phyloP scores from a whole-genome alignment of 2,329 filamentous ascomycete genomes.

The Cladophialophora carrionii region DNA sequence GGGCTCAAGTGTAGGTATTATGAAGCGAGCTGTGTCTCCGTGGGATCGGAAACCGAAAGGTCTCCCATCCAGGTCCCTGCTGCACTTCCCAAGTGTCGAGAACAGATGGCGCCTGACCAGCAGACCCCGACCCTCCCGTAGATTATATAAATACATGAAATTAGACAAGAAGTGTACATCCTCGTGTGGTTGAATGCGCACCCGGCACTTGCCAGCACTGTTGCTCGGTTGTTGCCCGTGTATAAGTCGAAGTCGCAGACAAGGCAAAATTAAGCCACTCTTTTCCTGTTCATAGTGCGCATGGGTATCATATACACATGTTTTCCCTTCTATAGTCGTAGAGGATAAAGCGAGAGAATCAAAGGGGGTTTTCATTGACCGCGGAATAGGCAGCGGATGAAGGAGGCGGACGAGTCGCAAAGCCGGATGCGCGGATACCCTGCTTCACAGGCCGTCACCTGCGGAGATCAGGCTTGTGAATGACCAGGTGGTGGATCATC shows the following conservation, averaged over 20 bases:
- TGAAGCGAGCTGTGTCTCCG: background rate
- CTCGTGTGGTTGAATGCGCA: slow-evolving; percentile 9
- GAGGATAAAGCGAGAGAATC: slow-evolving; percentile 20
- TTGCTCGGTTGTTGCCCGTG: background rate
- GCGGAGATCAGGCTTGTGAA: slow-evolving; percentile 13
- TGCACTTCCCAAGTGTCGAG: background rate
- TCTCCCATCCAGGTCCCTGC: background rate
- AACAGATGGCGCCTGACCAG: slow-evolving; percentile 15
- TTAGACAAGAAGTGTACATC: slow-evolving; percentile 7
- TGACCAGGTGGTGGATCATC: slow-evolving; percentile 19
- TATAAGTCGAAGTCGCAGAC: background rate
- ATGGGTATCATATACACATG: slow-evolving; percentile 32
- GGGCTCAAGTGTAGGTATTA: slow-evolving; percentile 2
- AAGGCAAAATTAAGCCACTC: slow-evolving; percentile 24
- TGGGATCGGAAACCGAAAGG: background rate
- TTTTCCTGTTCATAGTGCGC: slow-evolving; percentile 25
- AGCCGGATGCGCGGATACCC: background rate
- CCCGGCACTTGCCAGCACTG: slow-evolving; percentile 12
- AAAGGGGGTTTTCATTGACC: slow-evolving; percentile 3
- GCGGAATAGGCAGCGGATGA: background rate
- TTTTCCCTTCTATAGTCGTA: slow-evolving; percentile 30
- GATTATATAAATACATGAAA: slow-evolving; percentile 29
- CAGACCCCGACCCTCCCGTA: slow-evolving; percentile 17
- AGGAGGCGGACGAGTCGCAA: background rate
- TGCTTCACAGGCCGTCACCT: too few species aligned